Conservation (phyloP, 371 early-diverging fungal species). For the Apophysomyces sp. region DNA sequence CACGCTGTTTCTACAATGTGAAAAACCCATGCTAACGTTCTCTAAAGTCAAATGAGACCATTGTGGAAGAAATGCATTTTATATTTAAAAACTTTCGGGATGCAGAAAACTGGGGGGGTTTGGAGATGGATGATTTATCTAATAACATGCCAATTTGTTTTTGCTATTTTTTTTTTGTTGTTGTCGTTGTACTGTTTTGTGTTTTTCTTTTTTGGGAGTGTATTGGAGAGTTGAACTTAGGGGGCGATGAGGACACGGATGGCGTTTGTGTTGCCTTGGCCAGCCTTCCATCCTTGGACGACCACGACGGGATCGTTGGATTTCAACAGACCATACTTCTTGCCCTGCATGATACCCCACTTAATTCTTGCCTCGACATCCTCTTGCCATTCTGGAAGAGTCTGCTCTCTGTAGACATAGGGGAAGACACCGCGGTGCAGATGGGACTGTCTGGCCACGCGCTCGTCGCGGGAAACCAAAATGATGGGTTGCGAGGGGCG, state of each 20-base stretch:
- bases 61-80: not conserved
- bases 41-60: too few relatives aligned
- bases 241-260: slow-evolving; percentile 61
- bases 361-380: slow-evolving; percentile 67
- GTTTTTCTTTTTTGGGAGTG: too few relatives aligned
- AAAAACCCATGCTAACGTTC: too few relatives aligned
- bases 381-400: slow-evolving; percentile 56
- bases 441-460: slow-evolving; percentile 85
- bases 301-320: slow-evolving; percentile 65
- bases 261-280: slow-evolving; percentile 73
- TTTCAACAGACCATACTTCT: slow-evolving; percentile 54
- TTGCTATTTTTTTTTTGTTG: too few relatives aligned
- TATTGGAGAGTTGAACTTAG: not conserved
- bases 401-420: slow-evolving; percentile 63
- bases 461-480: slow-evolving; percentile 76
- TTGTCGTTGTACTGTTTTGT: too few relatives aligned
- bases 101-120: not conserved
- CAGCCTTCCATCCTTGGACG: slow-evolving; percentile 77
- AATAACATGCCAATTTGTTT: not conserved
- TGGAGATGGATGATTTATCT: not conserved
- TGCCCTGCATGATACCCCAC: slow-evolving; percentile 59
- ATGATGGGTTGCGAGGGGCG: slow-evolving; percentile 90
- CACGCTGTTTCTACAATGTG: too few relatives aligned
- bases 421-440: slow-evolving; percentile 89
- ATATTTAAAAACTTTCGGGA: not conserved